Conservation (phyloP, 2,329 filamentous ascomycete species). For the Achaetomium macrosporum region DNA sequence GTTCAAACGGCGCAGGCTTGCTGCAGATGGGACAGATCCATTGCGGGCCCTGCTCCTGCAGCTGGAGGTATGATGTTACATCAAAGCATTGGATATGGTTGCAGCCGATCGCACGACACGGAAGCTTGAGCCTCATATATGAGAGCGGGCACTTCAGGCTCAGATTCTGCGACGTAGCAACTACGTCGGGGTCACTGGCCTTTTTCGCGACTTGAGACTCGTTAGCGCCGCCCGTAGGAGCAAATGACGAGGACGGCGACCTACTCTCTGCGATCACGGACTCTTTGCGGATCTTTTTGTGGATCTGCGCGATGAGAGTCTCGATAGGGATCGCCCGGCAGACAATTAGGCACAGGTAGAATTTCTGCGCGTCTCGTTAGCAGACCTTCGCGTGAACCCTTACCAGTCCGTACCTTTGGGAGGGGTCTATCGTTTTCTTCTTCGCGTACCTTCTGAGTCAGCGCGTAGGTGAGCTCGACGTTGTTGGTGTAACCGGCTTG, state of each 20-base stretch:
- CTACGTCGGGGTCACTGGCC: slow-evolving; percentile 81
- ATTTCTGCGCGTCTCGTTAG: slow-evolving; percentile 49
- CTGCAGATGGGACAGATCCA: slow-evolving; percentile 96
- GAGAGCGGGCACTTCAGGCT: slow-evolving; percentile 91
- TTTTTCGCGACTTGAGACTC: slow-evolving; percentile 62
- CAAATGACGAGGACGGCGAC: slow-evolving; percentile 27
- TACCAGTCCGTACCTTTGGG: slow-evolving; percentile 14
- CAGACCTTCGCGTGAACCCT: slow-evolving; percentile 12
- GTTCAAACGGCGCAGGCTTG: slow-evolving; percentile 73
- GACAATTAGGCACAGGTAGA: slow-evolving; percentile 65
- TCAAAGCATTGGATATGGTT: slow-evolving; percentile 94
- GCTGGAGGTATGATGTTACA: slow-evolving; percentile 80
- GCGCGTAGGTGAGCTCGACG: slow-evolving; percentile 82
- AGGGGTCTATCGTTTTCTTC: neutral
- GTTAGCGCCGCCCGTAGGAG: neutral
- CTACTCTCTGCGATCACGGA: slow-evolving; percentile 79
- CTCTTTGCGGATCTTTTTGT: slow-evolving; percentile 70
- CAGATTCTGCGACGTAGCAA: slow-evolving; percentile 80
- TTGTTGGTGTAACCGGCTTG: slow-evolving; percentile 65
- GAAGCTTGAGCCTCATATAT: slow-evolving; percentile 72
- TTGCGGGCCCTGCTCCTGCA: slow-evolving; percentile 93
- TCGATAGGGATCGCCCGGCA: slow-evolving; percentile 68
- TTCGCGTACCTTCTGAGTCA: slow-evolving; percentile 69
- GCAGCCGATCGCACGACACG: slow-evolving; percentile 74
- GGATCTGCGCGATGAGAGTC: slow-evolving; percentile 63